Evolutionary conservation across 2,329 filamentous ascomycete species (phyloP), one percentile per base, ranked within the genome.

Genomic region (Aureobasidium lini): DNA sequence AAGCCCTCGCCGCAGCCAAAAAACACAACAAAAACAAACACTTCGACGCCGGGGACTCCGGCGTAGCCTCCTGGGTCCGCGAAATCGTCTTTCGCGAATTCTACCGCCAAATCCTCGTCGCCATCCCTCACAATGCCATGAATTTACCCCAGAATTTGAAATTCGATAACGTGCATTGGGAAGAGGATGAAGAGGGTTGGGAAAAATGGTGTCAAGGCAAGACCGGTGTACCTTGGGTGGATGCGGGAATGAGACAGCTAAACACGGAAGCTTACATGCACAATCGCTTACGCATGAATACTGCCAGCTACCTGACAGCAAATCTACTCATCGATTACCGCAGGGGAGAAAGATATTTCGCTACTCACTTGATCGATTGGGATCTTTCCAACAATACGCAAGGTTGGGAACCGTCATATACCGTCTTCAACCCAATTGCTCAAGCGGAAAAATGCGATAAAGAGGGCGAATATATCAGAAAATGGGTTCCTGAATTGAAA

Each of bases 81-180:
- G 78, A 81, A 64, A 72, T 81, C 53, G 76, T 78, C 3, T 80
- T 80, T 64, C 73, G 78, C 1, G 78, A 81, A 62, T 72, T 79
- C 28, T 80, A 80, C 65, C 70, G 77, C 11, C 78, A 80, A 57
- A 76, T 76, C 3, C 76, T 73, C 6, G 66, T 79, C 57, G 70
- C 68, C 10, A 77, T 74, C 0, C 78, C 78, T 0, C 78, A 81
- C 59, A 78, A 73, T 4, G 69, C 70, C 15, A 79, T 81, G 76
- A 79, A 79, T 39, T 64, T 79, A 1, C 78, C 77, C 0, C 76
- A 79, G 53, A 80, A 80, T 57, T 69, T 80, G 18, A 80, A 80
- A 57, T 79, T 80, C 61, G 76, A 80, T 59, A 76, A 75, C 42
- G 76, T 80, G 23, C 61, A 77, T 16, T 80, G 78, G 78, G 77